Evolutionary conservation across 2,329 filamentous ascomycete species (phyloP), one percentile per base, ranked within the genome.

Genomic region (Talaromyces sp.): DNA sequence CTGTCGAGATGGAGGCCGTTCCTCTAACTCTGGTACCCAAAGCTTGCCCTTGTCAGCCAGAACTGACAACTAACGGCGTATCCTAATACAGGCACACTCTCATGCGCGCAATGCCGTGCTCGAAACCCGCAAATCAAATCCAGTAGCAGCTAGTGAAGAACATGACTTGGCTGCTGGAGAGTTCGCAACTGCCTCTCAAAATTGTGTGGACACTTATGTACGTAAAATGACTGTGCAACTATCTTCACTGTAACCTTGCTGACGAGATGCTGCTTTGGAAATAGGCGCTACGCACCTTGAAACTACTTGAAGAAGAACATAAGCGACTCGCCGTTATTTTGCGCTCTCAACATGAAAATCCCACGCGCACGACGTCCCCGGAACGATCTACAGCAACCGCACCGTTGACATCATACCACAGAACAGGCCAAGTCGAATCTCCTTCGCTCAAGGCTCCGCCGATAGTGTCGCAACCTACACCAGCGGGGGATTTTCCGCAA

Each of bases 121-220:
- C 27, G 91, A 93, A 60, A 86, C 84, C 36, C 81, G 83, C 65
- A 84, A 84, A 66, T 80, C 82, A 27, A 82, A 95, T 72, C 91
- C 91, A 60, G 89, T 88, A 7, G 87, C 91, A 55, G 93, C 93
- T 64, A 90, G 92, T 71, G 90, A 89, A 70, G 91, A 96, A 75
- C 93, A 98, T 77, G 88, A 93, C 58, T 82, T 90, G 61, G 95
- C 95, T 42, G 93, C 95, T 2, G 88, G 88, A 65, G 91, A 96
- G 73, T 98, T 96, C 74, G 88, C 91, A 63, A 88, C 88, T 63
- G 93, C 92, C 32, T 88, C 91, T n/a, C 84, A 86, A 64, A 84
- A 78, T 55, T 96, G 91, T 8, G 75, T 76, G n/a, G 85, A 88
- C 71, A 73, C 72, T 4, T 84, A 87, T 75, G 84, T 85, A 70